These are phyloP conservation scores for Hippophae rhamnoides DNA, from an alignment of 306 rosid genomes.

Conservation along the genomic window DNA sequence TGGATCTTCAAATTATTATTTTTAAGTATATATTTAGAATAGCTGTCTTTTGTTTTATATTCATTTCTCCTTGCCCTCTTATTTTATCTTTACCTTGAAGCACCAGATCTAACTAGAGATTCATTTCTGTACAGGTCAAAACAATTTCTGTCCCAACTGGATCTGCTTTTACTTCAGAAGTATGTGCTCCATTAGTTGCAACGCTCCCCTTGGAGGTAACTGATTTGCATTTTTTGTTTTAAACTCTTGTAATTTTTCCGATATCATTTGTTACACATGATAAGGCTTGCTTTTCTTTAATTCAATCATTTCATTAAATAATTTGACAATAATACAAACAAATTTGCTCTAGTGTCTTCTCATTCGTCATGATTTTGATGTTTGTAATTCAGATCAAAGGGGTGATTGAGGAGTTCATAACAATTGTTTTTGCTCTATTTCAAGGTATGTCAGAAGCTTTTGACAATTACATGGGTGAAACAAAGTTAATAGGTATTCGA, in stretches of 20 bases:
- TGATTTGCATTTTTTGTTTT: neutral
- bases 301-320: neutral
- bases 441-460: slow-evolving; percentile 49
- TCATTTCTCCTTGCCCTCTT: neutral
- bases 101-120: slow-evolving; percentile 14
- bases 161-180: slow-evolving; percentile 53
- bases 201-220: slow-evolving; percentile 93
- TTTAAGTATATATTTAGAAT: neutral
- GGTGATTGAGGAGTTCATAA: slow-evolving; percentile 77
- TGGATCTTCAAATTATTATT: neutral
- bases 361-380: too few species aligned
- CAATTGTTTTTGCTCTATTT: slow-evolving; percentile 54
- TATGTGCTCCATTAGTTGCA: slow-evolving; percentile 75
- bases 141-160: slow-evolving; percentile 80
- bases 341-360: neutral
- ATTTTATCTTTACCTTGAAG: neutral
- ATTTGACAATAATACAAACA: neutral
- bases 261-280: slow-evolving; percentile 6
- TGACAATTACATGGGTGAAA: slow-evolving; percentile 1
- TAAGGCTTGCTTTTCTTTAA: neutral
- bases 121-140: slow-evolving; percentile 58
- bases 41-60: neutral
- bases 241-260: slow-evolving; percentile 1
- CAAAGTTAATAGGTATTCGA: neutral
- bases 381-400: slow-evolving; percentile 46